A percentile compares a stretch with the other conserved stretches of the same genome.
Conservation (phyloP, 768 basidiomycete genomes). For the Gymnopilus dilepis region DNA sequence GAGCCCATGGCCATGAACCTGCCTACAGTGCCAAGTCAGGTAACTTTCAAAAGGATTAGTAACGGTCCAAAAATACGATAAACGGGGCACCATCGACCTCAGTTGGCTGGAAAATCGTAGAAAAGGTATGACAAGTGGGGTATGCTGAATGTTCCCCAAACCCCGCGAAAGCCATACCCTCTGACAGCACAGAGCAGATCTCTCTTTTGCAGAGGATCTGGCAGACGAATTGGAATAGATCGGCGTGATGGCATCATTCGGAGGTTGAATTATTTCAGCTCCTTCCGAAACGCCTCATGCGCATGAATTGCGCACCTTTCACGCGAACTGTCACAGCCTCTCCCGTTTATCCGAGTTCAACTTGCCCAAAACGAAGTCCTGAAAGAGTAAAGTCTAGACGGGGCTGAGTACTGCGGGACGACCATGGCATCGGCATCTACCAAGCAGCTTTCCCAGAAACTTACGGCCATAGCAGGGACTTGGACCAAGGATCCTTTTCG, state of each 20-base stretch:
- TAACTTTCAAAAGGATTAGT: background rate
- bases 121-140: background rate
- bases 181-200: too few species aligned
- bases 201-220: background rate
- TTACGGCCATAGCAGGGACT: slow-evolving; percentile 57
- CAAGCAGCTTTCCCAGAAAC: slow-evolving; percentile 47
- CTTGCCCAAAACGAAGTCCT: slow-evolving; percentile 5
- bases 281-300: background rate
- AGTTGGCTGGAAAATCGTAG: background rate
- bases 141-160: background rate
- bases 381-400: background rate
- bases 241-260: slow-evolving; percentile 15
- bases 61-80: background rate
- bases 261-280: slow-evolving; percentile 11
- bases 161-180: background rate
- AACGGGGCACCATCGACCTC: background rate
- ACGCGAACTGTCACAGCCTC: slow-evolving; percentile 8
- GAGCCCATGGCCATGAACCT: too few species aligned
- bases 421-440: slow-evolving; percentile 27
- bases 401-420: background rate
- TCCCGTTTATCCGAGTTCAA: slow-evolving; percentile 4
- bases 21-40: too few species aligned
- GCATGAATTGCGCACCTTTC: background rate
- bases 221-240: background rate
- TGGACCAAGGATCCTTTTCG: slow-evolving; percentile 81